phyloP scores from a whole-genome alignment of 2,329 filamentous ascomycete species.

The Botrytis tulipae region DNA sequence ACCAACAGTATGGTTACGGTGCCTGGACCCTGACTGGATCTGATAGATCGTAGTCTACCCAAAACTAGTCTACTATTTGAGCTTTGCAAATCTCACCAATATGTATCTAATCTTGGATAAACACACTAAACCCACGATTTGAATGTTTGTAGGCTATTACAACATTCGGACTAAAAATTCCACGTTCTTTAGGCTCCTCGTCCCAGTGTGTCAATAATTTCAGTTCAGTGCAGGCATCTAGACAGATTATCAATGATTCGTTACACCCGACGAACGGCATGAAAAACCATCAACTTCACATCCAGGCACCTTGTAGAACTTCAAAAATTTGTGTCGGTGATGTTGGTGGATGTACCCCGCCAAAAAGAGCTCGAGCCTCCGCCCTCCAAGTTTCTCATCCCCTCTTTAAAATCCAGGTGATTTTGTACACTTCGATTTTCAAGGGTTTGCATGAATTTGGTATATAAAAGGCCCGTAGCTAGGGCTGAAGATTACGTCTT shows the following conservation, averaged over 20 bases:
- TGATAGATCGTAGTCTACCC: background rate
- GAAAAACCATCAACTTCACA: background rate
- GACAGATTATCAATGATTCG: background rate
- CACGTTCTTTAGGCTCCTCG: background rate
- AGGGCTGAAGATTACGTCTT: slow-evolving; percentile 6
- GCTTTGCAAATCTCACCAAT: background rate
- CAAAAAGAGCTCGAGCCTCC: background rate
- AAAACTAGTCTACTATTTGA: background rate
- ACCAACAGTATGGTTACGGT: background rate
- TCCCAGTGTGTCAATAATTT: background rate
- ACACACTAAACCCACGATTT: background rate
- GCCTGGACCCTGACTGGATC: background rate
- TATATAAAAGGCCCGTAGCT: background rate
- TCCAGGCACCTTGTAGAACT: background rate
- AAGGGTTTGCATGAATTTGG: background rate
- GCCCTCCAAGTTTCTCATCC: background rate
- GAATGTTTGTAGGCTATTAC: background rate
- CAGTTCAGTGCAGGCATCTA: background rate
- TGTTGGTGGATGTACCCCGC: background rate
- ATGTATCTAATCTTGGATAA: background rate
- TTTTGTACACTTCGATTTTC: background rate
- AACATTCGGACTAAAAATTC: background rate
- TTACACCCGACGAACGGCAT: background rate
- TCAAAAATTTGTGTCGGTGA: background rate
- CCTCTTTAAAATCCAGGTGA: background rate